Percentiles rank a stretch among this genome's conserved stretches.
Conservation (phyloP, 2,329 filamentous ascomycete species). For the Aspergillus persii region DNA sequence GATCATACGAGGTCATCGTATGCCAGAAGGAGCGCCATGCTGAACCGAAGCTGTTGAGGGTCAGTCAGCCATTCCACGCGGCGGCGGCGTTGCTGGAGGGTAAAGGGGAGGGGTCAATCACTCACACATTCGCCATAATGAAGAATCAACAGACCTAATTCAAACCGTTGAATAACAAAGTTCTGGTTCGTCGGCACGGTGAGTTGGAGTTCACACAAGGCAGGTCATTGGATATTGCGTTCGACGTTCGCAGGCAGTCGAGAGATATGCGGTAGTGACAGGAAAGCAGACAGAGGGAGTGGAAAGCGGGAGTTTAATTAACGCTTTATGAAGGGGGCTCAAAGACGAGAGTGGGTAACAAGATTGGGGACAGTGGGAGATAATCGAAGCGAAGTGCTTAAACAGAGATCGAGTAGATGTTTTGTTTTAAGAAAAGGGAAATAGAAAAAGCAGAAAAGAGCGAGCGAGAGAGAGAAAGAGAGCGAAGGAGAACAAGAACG, state of each 20-base stretch:
- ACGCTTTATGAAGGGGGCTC: slow-evolving; percentile 7
- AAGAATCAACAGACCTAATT: slow-evolving; percentile 3
- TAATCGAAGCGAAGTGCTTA: slow-evolving; percentile 8
- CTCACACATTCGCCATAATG: slow-evolving; percentile 24
- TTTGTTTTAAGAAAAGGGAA: background rate
- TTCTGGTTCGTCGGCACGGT: slow-evolving; percentile 1
- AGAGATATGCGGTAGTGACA: background rate
- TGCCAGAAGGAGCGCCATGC: slow-evolving; percentile 94
- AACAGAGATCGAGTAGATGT: slow-evolving; percentile 4
- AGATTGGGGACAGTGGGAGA: slow-evolving; percentile 6
- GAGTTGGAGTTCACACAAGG: slow-evolving; percentile 10
- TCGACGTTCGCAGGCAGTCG: background rate
- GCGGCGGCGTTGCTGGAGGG: background rate
- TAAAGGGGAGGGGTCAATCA: slow-evolving; percentile 2
- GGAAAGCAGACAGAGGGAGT: background rate
- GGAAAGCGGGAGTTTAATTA: background rate
- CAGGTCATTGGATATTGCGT: slow-evolving; percentile 13
- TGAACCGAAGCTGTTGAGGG: slow-evolving; percentile 57
- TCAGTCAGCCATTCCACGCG: background rate
- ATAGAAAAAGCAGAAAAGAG: slow-evolving; percentile 3
- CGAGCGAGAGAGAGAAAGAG: slow-evolving; percentile 4
- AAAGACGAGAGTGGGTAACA: slow-evolving; percentile 1
- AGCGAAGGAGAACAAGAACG: slow-evolving; percentile 10
- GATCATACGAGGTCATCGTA: slow-evolving; percentile 74
- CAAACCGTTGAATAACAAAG: slow-evolving; percentile 7